phyloP scores from a whole-genome alignment of 345 rosid genomes.

The Zanthoxylum bungeanum region DNA sequence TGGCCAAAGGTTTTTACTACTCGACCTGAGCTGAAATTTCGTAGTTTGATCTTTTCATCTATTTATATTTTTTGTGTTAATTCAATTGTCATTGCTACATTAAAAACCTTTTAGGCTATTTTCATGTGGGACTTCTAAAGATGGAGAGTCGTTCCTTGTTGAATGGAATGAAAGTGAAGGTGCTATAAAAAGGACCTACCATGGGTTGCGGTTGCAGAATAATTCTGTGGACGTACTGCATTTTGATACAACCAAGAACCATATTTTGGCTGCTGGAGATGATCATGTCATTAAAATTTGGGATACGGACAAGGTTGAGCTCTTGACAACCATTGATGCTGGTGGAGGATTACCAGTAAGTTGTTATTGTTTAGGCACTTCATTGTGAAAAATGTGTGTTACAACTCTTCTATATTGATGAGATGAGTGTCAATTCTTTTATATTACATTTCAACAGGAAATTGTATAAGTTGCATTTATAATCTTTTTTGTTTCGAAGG shows the following conservation, averaged over 20 bases:
- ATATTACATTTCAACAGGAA: background rate
- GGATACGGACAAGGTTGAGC: slow-evolving; percentile 35
- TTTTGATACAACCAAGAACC: slow-evolving; percentile 26
- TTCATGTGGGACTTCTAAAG: background rate
- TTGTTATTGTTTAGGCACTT: slow-evolving; percentile 5
- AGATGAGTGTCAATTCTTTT: background rate
- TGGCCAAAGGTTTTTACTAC: slow-evolving; percentile 17
- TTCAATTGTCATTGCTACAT: background rate
- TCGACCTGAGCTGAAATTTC: background rate
- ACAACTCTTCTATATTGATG: background rate
- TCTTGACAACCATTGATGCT: slow-evolving; percentile 30
- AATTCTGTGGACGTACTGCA: slow-evolving; percentile 22
- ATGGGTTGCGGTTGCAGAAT: slow-evolving; percentile 32
- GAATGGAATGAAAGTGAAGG: background rate
- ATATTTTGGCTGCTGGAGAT: slow-evolving; percentile 38
- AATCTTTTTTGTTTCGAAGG: slow-evolving; percentile 24
- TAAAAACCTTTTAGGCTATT: background rate
- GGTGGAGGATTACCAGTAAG: slow-evolving; percentile 43
- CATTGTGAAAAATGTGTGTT: background rate
- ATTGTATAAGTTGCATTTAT: slow-evolving; percentile 2
- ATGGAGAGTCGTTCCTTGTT: background rate
- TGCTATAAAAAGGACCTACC: slow-evolving; percentile 22
- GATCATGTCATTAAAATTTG: slow-evolving; percentile 36
- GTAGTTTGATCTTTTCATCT: slow-evolving; percentile 1
- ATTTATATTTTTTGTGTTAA: background rate